A percentile compares a stretch with the other conserved stretches of the same genome.
phyloP scores from a whole-genome alignment of 805 yeast species.

The Candida bentonensis region DNA sequence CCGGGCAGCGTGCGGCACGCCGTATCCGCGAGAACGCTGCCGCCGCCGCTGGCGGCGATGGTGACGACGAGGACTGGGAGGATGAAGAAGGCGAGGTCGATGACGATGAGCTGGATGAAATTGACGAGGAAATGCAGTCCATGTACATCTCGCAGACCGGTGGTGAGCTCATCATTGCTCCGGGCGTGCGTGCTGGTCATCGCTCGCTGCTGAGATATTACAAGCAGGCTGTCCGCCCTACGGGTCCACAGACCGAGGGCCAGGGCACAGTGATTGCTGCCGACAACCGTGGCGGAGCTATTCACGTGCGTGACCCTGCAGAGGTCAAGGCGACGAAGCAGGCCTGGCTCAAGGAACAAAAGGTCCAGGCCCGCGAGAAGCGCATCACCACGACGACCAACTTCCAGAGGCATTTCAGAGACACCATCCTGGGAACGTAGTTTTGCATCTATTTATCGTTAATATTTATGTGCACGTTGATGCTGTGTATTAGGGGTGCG shows the following conservation, averaged over 20 bases:
- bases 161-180: slow-evolving; percentile 55
- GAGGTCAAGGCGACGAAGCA: slow-evolving; percentile 38
- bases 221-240: slow-evolving; percentile 47
- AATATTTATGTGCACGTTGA: too few species aligned
- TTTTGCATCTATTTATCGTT: too few species aligned
- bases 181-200: slow-evolving; percentile 72
- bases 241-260: slow-evolving; percentile 42
- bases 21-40: slow-evolving; percentile 22
- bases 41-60: slow-evolving; percentile 26
- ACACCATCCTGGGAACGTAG: too few species aligned
- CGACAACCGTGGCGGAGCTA: slow-evolving; percentile 29
- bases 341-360: slow-evolving; percentile 44
- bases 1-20: slow-evolving; percentile 17
- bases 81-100: slow-evolving; percentile 16
- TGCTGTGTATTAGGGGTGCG: too few species aligned
- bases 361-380: slow-evolving; percentile 28
- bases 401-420: slow-evolving; percentile 75
- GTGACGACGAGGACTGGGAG: slow-evolving; percentile 19
- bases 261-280: slow-evolving; percentile 63
- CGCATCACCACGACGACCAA: slow-evolving; percentile 55
- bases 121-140: slow-evolving; percentile 12
- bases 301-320: slow-evolving; percentile 20
- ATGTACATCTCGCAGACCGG: slow-evolving; percentile 43
- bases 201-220: slow-evolving; percentile 58
- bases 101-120: slow-evolving; percentile 14